Evolutionary conservation across 164 flowering plant genomes (phyloP).

Genomic region (Warburgia ugandensis): DNA sequence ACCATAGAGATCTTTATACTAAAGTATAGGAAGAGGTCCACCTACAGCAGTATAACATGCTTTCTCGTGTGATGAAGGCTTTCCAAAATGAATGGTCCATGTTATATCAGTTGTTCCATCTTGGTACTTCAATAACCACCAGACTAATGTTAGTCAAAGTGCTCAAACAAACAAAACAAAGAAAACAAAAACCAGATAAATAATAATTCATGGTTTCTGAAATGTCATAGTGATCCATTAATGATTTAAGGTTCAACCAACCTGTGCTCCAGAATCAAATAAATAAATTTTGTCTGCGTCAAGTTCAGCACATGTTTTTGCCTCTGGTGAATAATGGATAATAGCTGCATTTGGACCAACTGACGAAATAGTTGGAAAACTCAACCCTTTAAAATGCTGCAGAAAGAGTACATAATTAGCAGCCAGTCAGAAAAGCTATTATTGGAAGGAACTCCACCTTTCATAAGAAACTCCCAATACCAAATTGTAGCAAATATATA

Average conservation of each 20-base stretch:
- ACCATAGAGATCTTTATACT: not conserved
- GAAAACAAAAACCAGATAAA: not conserved
- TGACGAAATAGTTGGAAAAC: constrained; percentile 95
- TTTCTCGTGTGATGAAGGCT: constrained; percentile 88
- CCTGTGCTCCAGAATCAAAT: constrained; percentile 98
- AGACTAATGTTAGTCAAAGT: too few relatives aligned
- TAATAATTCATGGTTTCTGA: too few relatives aligned
- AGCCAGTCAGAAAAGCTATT: not conserved
- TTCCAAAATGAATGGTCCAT: constrained; percentile 94
- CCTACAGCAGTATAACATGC: constrained; percentile 91
- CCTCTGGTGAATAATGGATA: constrained; percentile 74
- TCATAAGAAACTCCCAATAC: too few relatives aligned
- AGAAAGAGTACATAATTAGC: constrained; percentile 5
- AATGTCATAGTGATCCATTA: too few relatives aligned
- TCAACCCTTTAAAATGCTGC: constrained; percentile 90
- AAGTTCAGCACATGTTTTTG: constrained; percentile 73
- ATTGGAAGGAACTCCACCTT: too few relatives aligned
- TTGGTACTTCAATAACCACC: constrained; percentile 65
- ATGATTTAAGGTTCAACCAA: too few relatives aligned
- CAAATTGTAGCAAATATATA: too few relatives aligned
- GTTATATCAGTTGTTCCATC: constrained; percentile 99
- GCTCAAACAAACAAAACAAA: too few relatives aligned
- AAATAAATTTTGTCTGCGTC: constrained; percentile 77
- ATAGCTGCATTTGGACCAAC: constrained; percentile 98
- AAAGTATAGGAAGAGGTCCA: constrained; percentile 7